phyloP scores from a whole-genome alignment of 2,329 filamentous ascomycete species.

The Nemania bipapillata region DNA sequence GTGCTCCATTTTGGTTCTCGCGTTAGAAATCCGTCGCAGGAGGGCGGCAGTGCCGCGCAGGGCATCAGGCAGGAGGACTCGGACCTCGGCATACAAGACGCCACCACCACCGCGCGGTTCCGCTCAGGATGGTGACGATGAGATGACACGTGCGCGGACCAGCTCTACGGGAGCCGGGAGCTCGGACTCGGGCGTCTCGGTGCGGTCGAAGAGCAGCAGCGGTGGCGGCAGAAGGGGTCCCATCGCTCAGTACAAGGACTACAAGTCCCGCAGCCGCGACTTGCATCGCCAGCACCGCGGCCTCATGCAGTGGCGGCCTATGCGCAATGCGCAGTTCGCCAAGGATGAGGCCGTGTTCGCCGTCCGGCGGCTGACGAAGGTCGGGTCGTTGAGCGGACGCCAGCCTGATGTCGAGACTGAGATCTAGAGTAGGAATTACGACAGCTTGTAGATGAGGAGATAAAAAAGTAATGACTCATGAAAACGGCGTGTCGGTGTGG shows the following conservation, averaged over 20 bases:
- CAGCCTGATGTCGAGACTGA: slow-evolving; percentile 91
- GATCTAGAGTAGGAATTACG: slow-evolving; percentile 52
- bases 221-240: slow-evolving; percentile 68
- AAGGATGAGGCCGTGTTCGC: slow-evolving; percentile 88
- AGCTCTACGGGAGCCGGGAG: slow-evolving; percentile 32
- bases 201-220: slow-evolving; percentile 49
- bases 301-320: slow-evolving; percentile 94
- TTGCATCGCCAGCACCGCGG: slow-evolving; percentile 88
- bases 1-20: slow-evolving; percentile 80
- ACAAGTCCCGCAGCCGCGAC: slow-evolving; percentile 74
- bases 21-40: slow-evolving; percentile 80
- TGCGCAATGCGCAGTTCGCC: slow-evolving; percentile 84
- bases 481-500: slow-evolving; percentile 3
- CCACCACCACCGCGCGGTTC: slow-evolving; percentile 44
- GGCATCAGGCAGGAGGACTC: slow-evolving; percentile 43
- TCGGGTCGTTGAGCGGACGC: slow-evolving; percentile 80
- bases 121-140: slow-evolving; percentile 39
- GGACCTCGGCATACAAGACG: slow-evolving; percentile 55
- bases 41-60: slow-evolving; percentile 82
- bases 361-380: slow-evolving; percentile 77
- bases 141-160: slow-evolving; percentile 37
- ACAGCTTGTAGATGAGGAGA: not conserved
- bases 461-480: slow-evolving; percentile 18
- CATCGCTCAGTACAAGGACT: slow-evolving; percentile 68
- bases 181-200: slow-evolving; percentile 44